A percentile compares a stretch with the other conserved stretches of the same genome.
phyloP scores from a whole-genome alignment of 768 basidiomycete species.

The Grammothele lineata region DNA sequence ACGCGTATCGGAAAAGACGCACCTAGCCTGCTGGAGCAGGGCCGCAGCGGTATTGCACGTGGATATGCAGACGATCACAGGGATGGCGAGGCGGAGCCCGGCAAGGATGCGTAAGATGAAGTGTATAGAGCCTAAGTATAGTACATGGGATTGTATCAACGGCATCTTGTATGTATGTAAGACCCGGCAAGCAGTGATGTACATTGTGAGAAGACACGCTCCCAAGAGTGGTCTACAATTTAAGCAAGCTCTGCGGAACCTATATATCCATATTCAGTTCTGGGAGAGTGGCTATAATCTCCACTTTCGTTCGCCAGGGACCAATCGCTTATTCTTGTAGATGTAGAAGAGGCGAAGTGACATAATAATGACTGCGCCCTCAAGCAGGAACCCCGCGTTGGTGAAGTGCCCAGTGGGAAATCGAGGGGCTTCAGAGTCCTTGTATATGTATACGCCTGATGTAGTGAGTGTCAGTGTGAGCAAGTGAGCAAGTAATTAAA shows the following conservation, averaged over 20 bases:
- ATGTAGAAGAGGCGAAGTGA: conserved; percentile 15
- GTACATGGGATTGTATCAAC: too few relatives aligned
- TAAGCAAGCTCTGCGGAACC: too few relatives aligned
- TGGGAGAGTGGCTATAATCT: conserved; percentile 11
- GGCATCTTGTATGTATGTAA: too few relatives aligned
- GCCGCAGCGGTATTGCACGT: conserved; percentile 83
- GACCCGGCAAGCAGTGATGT: too few relatives aligned
- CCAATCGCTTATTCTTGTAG: conserved; percentile 12
- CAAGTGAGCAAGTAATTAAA: not conserved
- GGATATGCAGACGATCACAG: conserved; percentile 48
- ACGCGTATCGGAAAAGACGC: conserved; percentile 69
- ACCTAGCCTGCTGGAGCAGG: conserved; percentile 83
- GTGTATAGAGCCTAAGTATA: too few relatives aligned
- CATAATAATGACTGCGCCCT: conserved; percentile 16
- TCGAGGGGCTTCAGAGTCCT: conserved; percentile 26
- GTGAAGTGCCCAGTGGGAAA: conserved; percentile 34
- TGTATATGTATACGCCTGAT: conserved; percentile 26
- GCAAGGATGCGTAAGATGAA: too few relatives aligned
- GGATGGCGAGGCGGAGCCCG: too few relatives aligned
- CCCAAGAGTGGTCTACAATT: too few relatives aligned
- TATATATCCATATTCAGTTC: too few relatives aligned
- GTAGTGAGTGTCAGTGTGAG: not conserved
- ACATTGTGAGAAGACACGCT: too few relatives aligned
- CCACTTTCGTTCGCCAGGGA: conserved; percentile 14
- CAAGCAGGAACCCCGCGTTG: conserved; percentile 28